Conservation (phyloP, 1,139 yeast genomes). For the Barnettozyma hawaiiensis region DNA sequence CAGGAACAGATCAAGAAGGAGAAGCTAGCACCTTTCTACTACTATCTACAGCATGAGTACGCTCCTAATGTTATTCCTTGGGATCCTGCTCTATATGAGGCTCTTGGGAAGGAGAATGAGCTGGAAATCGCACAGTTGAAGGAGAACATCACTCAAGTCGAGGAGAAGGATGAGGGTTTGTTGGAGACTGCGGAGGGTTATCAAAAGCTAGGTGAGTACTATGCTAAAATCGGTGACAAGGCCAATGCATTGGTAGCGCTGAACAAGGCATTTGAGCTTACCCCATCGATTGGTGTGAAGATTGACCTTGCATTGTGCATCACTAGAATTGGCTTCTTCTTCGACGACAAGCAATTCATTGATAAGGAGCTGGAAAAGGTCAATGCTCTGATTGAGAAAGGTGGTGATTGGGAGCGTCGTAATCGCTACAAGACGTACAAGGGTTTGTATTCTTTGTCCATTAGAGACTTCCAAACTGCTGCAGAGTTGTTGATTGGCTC, state of each 20-base stretch:
- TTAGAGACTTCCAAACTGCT: slow-evolving; percentile 82
- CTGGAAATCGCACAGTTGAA: slow-evolving; percentile 52
- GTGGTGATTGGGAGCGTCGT: slow-evolving; percentile 99
- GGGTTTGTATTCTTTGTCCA: slow-evolving; percentile 79
- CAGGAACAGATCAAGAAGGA: slow-evolving; percentile 50
- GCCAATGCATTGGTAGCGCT: slow-evolving; percentile 67
- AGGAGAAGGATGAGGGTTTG: slow-evolving; percentile 87
- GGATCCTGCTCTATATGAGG: slow-evolving; percentile 53
- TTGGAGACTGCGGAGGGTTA: slow-evolving; percentile 73
- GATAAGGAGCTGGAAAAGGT: slow-evolving; percentile 72
- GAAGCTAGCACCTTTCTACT: slow-evolving; percentile 81
- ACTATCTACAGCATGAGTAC: slow-evolving; percentile 54
- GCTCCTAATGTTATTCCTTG: slow-evolving; percentile 35
- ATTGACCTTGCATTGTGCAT: slow-evolving; percentile 81
- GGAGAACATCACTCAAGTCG: slow-evolving; percentile 63
- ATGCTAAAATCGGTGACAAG: slow-evolving; percentile 78
- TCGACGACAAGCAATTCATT: slow-evolving; percentile 66
- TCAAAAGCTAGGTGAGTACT: slow-evolving; percentile 81
- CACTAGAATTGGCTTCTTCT: slow-evolving; percentile 83
- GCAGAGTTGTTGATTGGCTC: slow-evolving; percentile 82
- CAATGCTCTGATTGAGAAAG: slow-evolving; percentile 76
- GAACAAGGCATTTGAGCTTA: slow-evolving; percentile 68
- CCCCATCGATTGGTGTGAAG: slow-evolving; percentile 85
- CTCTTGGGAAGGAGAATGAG: slow-evolving; percentile 49
- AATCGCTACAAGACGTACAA: slow-evolving; percentile 88